A percentile compares a stretch with the other conserved stretches of the same genome.
Evolutionary conservation across 257 asterid genomes (phyloP).

Genomic region (Forsythia suspensa): DNA sequence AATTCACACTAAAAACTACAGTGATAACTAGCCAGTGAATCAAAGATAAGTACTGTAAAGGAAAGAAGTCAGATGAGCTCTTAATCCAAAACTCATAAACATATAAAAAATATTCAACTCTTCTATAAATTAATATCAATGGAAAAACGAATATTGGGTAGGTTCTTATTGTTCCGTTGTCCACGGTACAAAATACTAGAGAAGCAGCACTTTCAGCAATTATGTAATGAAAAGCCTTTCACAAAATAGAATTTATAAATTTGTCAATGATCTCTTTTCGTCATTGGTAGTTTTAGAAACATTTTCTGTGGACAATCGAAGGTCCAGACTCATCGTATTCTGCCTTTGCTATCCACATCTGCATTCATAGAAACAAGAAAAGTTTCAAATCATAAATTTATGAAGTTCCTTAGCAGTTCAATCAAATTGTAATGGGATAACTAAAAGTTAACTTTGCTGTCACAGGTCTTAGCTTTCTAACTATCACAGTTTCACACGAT

Average conservation of each 20-base stretch:
- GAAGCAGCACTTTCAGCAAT: constrained; percentile 28
- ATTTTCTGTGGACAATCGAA: constrained; percentile 60
- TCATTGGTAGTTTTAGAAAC: constrained; percentile 37
- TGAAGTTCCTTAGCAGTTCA: neutral
- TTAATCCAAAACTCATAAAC: constrained; percentile 31
- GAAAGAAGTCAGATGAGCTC: constrained; percentile 3
- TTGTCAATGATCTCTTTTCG: neutral
- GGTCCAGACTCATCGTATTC: constrained; percentile 61
- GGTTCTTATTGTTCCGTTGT: constrained; percentile 26
- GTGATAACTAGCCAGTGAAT: neutral
- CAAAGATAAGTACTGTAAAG: neutral
- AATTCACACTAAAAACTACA: too few relatives aligned
- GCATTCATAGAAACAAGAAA: constrained; percentile 14
- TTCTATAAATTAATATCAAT: constrained; percentile 37
- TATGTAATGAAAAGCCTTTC: neutral
- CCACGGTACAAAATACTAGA: constrained; percentile 26
- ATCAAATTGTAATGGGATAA: too few relatives aligned
- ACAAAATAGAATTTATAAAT: neutral
- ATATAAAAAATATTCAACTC: constrained; percentile 32
- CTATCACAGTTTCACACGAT: too few relatives aligned
- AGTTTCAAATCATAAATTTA: neutral
- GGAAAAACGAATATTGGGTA: constrained; percentile 16
- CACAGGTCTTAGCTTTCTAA: too few relatives aligned
- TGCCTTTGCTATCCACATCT: constrained; percentile 66
- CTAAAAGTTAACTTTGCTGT: too few relatives aligned